Evolutionary conservation across 2,329 filamentous ascomycete species (phyloP).

Genomic region (Neurospora sp.): DNA sequence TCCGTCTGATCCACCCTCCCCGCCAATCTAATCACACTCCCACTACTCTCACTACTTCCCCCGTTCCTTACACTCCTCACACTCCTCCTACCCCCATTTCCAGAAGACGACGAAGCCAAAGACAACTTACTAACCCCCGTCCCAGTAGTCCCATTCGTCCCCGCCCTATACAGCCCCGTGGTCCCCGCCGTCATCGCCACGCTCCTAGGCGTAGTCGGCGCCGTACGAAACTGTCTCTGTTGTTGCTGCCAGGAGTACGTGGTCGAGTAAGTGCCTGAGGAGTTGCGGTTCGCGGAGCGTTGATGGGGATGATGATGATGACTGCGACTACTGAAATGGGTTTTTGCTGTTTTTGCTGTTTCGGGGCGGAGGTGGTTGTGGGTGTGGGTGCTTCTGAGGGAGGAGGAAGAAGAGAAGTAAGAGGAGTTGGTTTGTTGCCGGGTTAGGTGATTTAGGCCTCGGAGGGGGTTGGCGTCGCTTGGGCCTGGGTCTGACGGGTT

Average conservation of each 20-base stretch:
- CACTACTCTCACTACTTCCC: neutral
- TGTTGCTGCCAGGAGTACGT: slow-evolving; percentile 5
- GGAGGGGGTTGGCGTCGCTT: slow-evolving; percentile 5
- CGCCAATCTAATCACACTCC: slow-evolving; percentile 16
- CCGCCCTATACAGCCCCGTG: slow-evolving; percentile 25
- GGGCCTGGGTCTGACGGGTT: slow-evolving; percentile 13
- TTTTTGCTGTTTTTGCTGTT: slow-evolving; percentile 8
- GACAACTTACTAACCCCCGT: slow-evolving; percentile 26
- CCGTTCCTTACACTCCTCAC: neutral
- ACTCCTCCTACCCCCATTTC: slow-evolving; percentile 7
- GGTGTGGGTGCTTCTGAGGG: neutral
- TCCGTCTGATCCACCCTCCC: slow-evolving; percentile 12
- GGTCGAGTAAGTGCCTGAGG: slow-evolving; percentile 24
- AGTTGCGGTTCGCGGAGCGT: slow-evolving; percentile 25
- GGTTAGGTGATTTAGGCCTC: neutral
- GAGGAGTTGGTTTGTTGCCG: slow-evolving; percentile 3
- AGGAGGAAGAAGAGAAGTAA: slow-evolving; percentile 5
- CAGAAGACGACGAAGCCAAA: neutral
- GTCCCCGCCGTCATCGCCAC: slow-evolving; percentile 18
- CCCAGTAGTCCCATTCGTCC: slow-evolving; percentile 13
- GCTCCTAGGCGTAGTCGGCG: slow-evolving; percentile 43
- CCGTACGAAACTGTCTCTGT: slow-evolving; percentile 40
- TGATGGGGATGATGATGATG: slow-evolving; percentile 19
- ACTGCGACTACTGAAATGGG: slow-evolving; percentile 21
- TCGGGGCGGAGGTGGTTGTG: slow-evolving; percentile 3